A percentile compares a stretch with the other conserved stretches of the same genome.
Conservation (phyloP, 192 early-diverging fungal species). For the Chytriomyces confervae region DNA sequence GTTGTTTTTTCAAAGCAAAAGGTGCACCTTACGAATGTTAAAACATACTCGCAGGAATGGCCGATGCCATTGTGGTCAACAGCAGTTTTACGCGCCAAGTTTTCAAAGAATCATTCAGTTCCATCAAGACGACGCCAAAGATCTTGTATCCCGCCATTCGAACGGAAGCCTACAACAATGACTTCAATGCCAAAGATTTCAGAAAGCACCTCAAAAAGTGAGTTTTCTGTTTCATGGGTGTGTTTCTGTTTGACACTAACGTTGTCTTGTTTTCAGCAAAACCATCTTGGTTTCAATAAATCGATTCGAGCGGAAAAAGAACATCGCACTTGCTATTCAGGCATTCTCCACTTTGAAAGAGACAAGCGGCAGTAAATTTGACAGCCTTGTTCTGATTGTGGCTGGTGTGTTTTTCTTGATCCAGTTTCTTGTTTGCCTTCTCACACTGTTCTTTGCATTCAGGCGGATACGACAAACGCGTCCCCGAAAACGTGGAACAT, state of each 20-base stretch:
- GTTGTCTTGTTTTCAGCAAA: slow-evolving; percentile 9
- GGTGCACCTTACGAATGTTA: not conserved
- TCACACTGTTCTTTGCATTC: not conserved
- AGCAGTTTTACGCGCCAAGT: slow-evolving; percentile 82
- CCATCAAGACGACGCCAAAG: slow-evolving; percentile 63
- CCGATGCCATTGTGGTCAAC: slow-evolving; percentile 92
- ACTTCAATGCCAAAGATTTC: not conserved
- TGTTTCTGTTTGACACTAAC: not conserved
- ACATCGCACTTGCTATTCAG: slow-evolving; percentile 78
- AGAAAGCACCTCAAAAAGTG: slow-evolving; percentile 9
- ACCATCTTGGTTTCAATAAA: slow-evolving; percentile 81
- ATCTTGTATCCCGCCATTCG: slow-evolving; percentile 88
- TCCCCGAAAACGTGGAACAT: slow-evolving; percentile 87
- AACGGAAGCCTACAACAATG: slow-evolving; percentile 18
- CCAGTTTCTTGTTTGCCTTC: not conserved
- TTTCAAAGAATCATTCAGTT: slow-evolving; percentile 75
- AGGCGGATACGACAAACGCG: slow-evolving; percentile 87
- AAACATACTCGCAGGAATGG: slow-evolving; percentile 62
- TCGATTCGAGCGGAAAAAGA: slow-evolving; percentile 96
- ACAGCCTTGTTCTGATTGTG: slow-evolving; percentile 65
- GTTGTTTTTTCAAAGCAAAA: not conserved
- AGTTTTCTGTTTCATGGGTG: not conserved
- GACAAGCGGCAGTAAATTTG: slow-evolving; percentile 38
- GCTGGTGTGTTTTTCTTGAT: slow-evolving; percentile 62
- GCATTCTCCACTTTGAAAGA: slow-evolving; percentile 66